Evolutionary conservation across 2,329 filamentous ascomycete genomes (phyloP).

Genomic region (Tetracladium maxilliforme): DNA sequence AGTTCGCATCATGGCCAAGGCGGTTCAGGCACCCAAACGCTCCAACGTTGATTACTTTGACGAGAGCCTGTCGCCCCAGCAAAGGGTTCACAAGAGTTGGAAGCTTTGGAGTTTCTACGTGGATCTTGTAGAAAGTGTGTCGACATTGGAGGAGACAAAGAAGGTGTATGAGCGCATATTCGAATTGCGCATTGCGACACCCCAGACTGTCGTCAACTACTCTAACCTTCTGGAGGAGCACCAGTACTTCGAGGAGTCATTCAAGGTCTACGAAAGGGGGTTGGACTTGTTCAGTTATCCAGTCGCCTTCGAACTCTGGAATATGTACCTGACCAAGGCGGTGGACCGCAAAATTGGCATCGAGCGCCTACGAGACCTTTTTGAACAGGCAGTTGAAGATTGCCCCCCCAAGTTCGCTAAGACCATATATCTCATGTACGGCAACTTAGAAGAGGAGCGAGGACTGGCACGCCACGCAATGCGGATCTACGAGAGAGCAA

Average conservation of each 20-base stretch:
- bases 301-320: constrained; percentile 97
- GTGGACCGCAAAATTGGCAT: constrained; percentile 94
- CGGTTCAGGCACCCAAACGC: constrained; percentile 88
- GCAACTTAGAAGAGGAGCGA: constrained; percentile 88
- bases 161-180: constrained; percentile 97
- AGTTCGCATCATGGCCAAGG: constrained; percentile 91
- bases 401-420: constrained; percentile 95
- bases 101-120: constrained; percentile 99
- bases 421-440: constrained; percentile 94
- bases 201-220: constrained; percentile 97
- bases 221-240: constrained; percentile 90
- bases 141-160: constrained; percentile 78
- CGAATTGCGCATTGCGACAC: constrained; percentile 92
- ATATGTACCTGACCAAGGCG: constrained; percentile 92
- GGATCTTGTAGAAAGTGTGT: constrained; percentile 89
- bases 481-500: constrained; percentile 97
- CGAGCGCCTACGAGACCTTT: constrained; percentile 83
- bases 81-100: constrained; percentile 97
- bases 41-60: constrained; percentile 99
- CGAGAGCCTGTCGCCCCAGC: constrained; percentile 82
- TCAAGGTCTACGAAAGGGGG: constrained; percentile 93
- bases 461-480: constrained; percentile 92
- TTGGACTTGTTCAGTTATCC: constrained; percentile 98
- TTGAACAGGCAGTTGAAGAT: constrained; percentile 91
- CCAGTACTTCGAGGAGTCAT: constrained; percentile 91